Conservation (phyloP, 2,329 filamentous ascomycete species). For the Fonsecaea pedrosoi region DNA sequence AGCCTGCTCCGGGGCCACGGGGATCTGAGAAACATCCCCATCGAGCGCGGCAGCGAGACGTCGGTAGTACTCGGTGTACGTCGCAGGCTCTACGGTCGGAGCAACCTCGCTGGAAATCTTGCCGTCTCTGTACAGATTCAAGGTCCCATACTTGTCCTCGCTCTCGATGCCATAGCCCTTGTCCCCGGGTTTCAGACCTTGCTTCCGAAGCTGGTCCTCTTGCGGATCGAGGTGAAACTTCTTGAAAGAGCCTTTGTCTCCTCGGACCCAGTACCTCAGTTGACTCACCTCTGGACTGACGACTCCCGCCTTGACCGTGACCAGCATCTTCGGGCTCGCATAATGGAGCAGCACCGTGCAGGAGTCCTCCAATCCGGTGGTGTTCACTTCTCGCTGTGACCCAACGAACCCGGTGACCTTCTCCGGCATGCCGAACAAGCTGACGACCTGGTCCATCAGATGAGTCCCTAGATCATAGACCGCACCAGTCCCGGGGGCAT, state of each 20-base stretch:
- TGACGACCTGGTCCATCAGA: conserved; percentile 75
- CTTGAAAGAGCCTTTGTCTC: conserved; percentile 75
- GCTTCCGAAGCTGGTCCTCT: conserved; percentile 71
- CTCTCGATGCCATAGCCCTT: conserved; percentile 70
- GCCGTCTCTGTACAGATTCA: conserved; percentile 63
- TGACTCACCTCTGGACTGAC: conserved; percentile 73
- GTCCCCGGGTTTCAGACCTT: conserved; percentile 67
- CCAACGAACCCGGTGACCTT: conserved; percentile 71
- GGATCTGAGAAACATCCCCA: conserved; percentile 59
- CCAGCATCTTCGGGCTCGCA: conserved; percentile 57
- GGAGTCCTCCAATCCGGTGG: conserved; percentile 55
- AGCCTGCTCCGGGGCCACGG: conserved; percentile 61
- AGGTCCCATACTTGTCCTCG: conserved; percentile 62
- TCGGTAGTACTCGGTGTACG: conserved; percentile 72
- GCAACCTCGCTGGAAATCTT: conserved; percentile 57
- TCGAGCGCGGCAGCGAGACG: conserved; percentile 59
- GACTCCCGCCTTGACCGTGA: conserved; percentile 72
- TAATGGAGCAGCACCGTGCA: conserved; percentile 72
- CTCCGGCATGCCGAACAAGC: conserved; percentile 72
- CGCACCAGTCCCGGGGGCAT: conserved; percentile 69
- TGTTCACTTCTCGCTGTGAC: conserved; percentile 68
- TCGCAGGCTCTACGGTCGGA: conserved; percentile 68
- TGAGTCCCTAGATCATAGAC: conserved; percentile 79
- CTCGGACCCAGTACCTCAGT: conserved; percentile 77
- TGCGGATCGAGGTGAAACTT: conserved; percentile 76